Evolutionary conservation across 2,329 filamentous ascomycete genomes (phyloP), one percentile per base, ranked within the genome.

Genomic region (Xylaria sp.): DNA sequence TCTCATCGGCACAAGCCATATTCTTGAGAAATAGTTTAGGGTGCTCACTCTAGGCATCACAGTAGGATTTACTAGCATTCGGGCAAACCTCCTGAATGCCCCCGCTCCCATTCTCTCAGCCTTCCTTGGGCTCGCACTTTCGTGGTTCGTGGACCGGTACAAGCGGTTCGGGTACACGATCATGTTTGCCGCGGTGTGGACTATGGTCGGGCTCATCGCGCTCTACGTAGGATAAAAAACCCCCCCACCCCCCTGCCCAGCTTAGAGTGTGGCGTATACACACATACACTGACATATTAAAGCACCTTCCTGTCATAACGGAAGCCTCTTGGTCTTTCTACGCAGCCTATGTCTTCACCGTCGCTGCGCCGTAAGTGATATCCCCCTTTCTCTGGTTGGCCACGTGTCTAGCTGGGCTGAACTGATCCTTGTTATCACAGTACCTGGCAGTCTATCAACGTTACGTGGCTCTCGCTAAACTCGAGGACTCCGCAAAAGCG

Each of bases 251-350:
- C 37, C 13, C n/a, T 17, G 4, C 7, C 5, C 21, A 13, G 13
- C 38, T 17, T n/a, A 11, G 13, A 8, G 18, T n/a, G 17, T 24
- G 2, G 2, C 21, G 18, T 18, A 16, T n/a, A 17, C 1, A 13
- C 19, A 34, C 34, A 24, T 2, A 39, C 18, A 20, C 50, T 62
- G 39, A 58, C 37, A 17, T 7, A 18, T 24, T 22, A 34, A 47
- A 60, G 57, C 47, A 57, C 18, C 53, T 63, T 2, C 59, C 56
- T 7, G 54, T 63, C 37, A 57, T 50, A 37, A 56, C 59, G 7
- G 37, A 60, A 22, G 56, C 56, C 20, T 61, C 61, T 17, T 61
- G 61, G 59, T 61, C 61, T 3, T 63, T 63, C 24, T 63, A 63
- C 34, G 60, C 60, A 7, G 60, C 58, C 19, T 63, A 61, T 34